Evolutionary conservation across 1,284 basidiomycete genomes (phyloP), one percentile per base, ranked within the genome.

Genomic region (Porodaedalea pini): DNA sequence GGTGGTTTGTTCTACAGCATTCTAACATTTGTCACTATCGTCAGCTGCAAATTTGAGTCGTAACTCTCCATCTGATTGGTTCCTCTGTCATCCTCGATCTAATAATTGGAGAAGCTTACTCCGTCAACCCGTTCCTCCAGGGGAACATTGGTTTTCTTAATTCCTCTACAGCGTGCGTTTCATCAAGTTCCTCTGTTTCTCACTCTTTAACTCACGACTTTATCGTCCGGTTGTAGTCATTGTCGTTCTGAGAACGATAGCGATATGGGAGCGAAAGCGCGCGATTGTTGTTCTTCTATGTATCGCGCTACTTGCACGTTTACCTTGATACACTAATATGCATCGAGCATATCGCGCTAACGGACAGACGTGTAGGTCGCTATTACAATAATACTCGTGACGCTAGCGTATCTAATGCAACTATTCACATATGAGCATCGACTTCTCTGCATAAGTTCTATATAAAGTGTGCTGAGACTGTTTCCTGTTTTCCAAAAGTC

Each of bases 111-210:
- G n/a, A n/a, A n/a, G n/a, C n/a, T n/a, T 40, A 5, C 51, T 8
- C 13, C 32, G 32, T 34, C 32, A 41, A 37, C 13, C 1, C 8
- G n/a, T 11, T 15, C 40, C 19, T 19, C 10, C 39, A 56, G 54
- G 54, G 54, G 29, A 8, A 37, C 29, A 17, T 27, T 56, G 8
- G 17, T 56, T n/a, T 56, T 56, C 34, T 27, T 56, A 19, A 48
- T 56, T 17, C 54, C 54, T 2, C 34, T 56, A n/a, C 54, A 56
- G 48, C n/a, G 54, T 56, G 10, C 32, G 54, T 52, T n/a, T n/a
- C n/a, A n/a, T n/a, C n/a, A n/a, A 44, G 17, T 23, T 8, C 19
- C 7, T 17, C 15, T 44, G 21, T 44, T 8, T 17, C 25, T 11
- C 4, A 45, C 19, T n/a, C 2, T 2, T 11, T 15, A 10, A 37